Conservation (phyloP, 2,329 filamentous ascomycete genomes). For the Coniochaeta ligniaria region DNA sequence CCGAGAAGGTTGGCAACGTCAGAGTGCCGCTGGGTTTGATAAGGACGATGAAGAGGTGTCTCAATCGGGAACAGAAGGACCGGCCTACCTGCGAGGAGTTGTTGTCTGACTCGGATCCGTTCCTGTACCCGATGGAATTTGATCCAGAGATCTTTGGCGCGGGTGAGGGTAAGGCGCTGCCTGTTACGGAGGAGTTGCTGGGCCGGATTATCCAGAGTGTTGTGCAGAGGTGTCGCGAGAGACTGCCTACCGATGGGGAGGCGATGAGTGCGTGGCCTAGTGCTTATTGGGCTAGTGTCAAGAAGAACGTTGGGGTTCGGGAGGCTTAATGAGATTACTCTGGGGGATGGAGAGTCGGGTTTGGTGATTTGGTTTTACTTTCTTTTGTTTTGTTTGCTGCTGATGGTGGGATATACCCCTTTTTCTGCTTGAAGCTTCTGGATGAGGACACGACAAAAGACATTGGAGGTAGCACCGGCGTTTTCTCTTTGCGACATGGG, state of each 20-base stretch:
- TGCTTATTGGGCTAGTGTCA: conserved; percentile 55
- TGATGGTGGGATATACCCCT: conserved; percentile 9
- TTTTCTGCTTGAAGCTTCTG: conserved; percentile 9
- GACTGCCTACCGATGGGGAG: conserved; percentile 52
- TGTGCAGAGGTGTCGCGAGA: conserved; percentile 49
- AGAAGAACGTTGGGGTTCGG: conserved; percentile 36
- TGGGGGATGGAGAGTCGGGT: not conserved
- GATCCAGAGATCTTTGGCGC: conserved; percentile 18
- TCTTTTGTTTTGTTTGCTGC: conserved; percentile 9
- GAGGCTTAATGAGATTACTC: conserved; percentile 19
- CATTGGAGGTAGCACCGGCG: not conserved
- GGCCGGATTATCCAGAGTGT: conserved; percentile 57
- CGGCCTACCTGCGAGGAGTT: conserved; percentile 59
- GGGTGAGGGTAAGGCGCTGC: conserved; percentile 39
- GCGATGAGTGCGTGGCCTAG: conserved; percentile 48
- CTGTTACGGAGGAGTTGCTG: conserved; percentile 56
- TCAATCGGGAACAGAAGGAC: conserved; percentile 54
- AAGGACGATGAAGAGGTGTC: conserved; percentile 54
- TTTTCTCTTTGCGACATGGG: not conserved
- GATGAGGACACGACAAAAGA: not conserved
- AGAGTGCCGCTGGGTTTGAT: conserved; percentile 52
- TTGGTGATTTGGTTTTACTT: conserved; percentile 12
- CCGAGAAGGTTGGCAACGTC: conserved; percentile 59
- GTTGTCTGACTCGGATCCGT: conserved; percentile 50
- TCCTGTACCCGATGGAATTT: conserved; percentile 55